Conservation (phyloP, 257 asterid species). For the Nicotiana obtusifolia region DNA sequence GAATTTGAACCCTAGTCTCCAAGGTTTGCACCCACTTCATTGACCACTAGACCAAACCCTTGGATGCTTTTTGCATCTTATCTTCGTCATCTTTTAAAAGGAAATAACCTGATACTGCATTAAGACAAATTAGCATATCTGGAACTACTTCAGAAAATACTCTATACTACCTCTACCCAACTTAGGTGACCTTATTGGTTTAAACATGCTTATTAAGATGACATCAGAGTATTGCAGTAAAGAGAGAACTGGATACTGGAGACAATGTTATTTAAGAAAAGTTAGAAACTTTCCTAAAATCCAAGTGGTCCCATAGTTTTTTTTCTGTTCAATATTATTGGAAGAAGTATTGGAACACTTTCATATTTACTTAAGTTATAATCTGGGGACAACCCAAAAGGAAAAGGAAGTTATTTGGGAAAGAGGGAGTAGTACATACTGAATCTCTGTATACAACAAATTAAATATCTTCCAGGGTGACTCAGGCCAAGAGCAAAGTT, state of each 20-base stretch:
- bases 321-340: not conserved
- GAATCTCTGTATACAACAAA: not conserved
- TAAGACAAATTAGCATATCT: not conserved
- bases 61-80: not conserved
- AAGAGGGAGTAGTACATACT: not conserved
- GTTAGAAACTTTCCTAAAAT: not conserved
- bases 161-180: not conserved
- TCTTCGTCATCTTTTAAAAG: not conserved
- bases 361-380: not conserved
- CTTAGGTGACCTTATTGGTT: not conserved
- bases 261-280: not conserved
- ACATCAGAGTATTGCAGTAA: not conserved
- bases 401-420: not conserved
- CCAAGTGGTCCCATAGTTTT: not conserved
- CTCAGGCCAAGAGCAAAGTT: not conserved
- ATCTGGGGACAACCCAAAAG: not conserved
- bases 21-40: not conserved
- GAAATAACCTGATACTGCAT: not conserved
- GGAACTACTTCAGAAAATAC: not conserved
- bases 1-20: not conserved
- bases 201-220: not conserved
- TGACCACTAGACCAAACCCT: not conserved
- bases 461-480: not conserved
- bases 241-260: not conserved
- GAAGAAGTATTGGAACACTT: not conserved